phyloP scores from a whole-genome alignment of 1,284 basidiomycete species.

The Ganoderma sp. region DNA sequence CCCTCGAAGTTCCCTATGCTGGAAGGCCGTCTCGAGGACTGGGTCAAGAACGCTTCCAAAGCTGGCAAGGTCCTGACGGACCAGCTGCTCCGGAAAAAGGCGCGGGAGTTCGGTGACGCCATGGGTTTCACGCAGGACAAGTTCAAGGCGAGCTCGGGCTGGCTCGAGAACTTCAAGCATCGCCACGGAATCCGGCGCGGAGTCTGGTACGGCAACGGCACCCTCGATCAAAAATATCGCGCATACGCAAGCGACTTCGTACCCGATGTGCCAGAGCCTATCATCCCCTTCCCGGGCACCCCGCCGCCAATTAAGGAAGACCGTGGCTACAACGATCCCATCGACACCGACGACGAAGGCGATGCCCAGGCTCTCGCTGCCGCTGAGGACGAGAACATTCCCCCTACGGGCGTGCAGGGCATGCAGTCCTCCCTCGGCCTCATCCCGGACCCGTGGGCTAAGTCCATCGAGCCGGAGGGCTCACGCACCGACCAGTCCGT shows the following conservation, averaged over 20 bases:
- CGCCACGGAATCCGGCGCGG: slow-evolving; percentile 76
- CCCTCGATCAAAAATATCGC: slow-evolving; percentile 16
- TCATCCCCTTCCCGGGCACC: slow-evolving; percentile 11
- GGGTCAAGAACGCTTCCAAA: slow-evolving; percentile 43
- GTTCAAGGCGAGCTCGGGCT: slow-evolving; percentile 90
- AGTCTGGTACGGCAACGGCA: slow-evolving; percentile 52
- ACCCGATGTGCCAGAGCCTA: slow-evolving; percentile 10
- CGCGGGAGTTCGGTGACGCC: slow-evolving; percentile 67
- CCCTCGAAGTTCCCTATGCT: slow-evolving; percentile 81
- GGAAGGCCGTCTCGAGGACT: slow-evolving; percentile 58
- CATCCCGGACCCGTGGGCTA: slow-evolving; percentile 15
- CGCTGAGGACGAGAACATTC: slow-evolving; percentile 13
- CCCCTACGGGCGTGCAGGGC: slow-evolving; percentile 5
- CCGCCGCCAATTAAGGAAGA: slow-evolving; percentile 9
- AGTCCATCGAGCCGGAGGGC: slow-evolving; percentile 9
- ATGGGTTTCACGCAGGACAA: slow-evolving; percentile 67
- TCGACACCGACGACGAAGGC: slow-evolving; percentile 19
- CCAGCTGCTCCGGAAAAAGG: slow-evolving; percentile 71
- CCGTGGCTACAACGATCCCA: slow-evolving; percentile 14
- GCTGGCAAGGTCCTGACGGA: slow-evolving; percentile 68
- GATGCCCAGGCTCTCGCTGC: not conserved
- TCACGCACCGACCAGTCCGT: slow-evolving; percentile 12
- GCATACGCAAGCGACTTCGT: slow-evolving; percentile 23
- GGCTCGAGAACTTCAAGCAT: slow-evolving; percentile 92
- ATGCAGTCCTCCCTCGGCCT: slow-evolving; percentile 23